Conservation (phyloP, 2,329 filamentous ascomycete genomes). For the Fusarium piperis region DNA sequence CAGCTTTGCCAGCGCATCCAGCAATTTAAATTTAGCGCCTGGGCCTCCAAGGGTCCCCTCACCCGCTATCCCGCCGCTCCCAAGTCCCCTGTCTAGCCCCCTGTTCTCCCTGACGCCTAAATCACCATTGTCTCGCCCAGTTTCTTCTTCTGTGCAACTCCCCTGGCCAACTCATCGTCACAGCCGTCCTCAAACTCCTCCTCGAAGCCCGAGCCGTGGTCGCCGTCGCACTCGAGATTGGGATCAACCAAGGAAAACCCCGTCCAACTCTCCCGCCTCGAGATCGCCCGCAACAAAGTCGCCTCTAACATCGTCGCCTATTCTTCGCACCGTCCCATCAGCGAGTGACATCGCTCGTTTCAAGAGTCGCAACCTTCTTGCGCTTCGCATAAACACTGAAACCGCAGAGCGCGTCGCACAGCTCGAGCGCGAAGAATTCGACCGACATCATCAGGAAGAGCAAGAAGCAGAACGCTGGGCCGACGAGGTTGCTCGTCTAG, state of each 20-base stretch:
- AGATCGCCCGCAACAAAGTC: constrained; percentile 7
- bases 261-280: constrained; percentile 8
- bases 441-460: constrained; percentile 26
- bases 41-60: constrained; percentile 27
- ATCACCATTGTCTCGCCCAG: constrained; percentile 29
- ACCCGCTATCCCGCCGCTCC: constrained; percentile 37
- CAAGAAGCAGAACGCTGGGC: constrained; percentile 45
- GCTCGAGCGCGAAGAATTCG: constrained; percentile 28
- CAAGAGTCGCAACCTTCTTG: constrained; percentile 36
- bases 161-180: constrained; percentile 16
- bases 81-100: constrained; percentile 32
- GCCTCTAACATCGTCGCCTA: constrained; percentile 20
- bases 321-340: constrained; percentile 27
- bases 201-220: constrained; percentile 18
- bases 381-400: constrained; percentile 34
- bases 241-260: constrained; percentile 4
- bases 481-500: constrained; percentile 54
- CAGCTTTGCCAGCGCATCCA: constrained; percentile 20
- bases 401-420: constrained; percentile 30
- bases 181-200: background rate
- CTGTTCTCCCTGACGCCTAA: constrained; percentile 44
- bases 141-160: constrained; percentile 21
- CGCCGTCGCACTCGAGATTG: constrained; percentile 19
- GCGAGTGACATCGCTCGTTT: constrained; percentile 35
- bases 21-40: constrained; percentile 34